Evolutionary conservation across 306 rosid genomes (phyloP).

Genomic region (Aeschynomene evenia): DNA sequence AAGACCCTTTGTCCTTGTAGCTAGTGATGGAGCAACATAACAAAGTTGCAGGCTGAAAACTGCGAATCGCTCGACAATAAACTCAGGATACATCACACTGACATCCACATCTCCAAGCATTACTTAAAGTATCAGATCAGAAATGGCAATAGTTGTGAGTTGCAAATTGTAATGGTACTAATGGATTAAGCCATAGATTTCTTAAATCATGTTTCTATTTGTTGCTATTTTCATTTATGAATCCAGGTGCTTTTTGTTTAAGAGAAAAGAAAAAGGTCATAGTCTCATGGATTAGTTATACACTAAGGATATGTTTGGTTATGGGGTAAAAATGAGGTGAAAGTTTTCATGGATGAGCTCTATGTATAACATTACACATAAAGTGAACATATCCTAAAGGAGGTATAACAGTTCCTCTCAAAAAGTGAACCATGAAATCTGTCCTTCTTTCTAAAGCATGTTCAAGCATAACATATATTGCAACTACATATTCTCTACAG

Average conservation of each 20-base stretch:
- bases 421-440: slow-evolving; percentile 17
- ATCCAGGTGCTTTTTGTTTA: not conserved
- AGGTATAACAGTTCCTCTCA: not conserved
- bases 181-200: not conserved
- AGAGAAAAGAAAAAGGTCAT: too few species aligned
- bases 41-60: not conserved
- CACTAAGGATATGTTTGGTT: too few species aligned
- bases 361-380: too few species aligned
- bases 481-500: not conserved
- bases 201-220: not conserved
- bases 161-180: slow-evolving; percentile 3
- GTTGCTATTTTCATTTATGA: slow-evolving; percentile 6
- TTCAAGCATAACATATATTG: slow-evolving; percentile 3
- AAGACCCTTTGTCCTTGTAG: slow-evolving; percentile 12
- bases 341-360: too few species aligned
- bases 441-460: slow-evolving; percentile 22
- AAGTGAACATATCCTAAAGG: too few species aligned
- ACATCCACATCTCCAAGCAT: slow-evolving; percentile 1
- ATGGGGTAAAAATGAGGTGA: too few species aligned
- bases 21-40: slow-evolving; percentile 4
- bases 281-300: too few species aligned
- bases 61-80: slow-evolving; percentile 3
- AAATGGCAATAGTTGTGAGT: not conserved
- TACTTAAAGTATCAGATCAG: not conserved
- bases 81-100: slow-evolving; percentile 10